phyloP scores from a whole-genome alignment of 164 flowering plant genomes.

The Vitis rupestris region DNA sequence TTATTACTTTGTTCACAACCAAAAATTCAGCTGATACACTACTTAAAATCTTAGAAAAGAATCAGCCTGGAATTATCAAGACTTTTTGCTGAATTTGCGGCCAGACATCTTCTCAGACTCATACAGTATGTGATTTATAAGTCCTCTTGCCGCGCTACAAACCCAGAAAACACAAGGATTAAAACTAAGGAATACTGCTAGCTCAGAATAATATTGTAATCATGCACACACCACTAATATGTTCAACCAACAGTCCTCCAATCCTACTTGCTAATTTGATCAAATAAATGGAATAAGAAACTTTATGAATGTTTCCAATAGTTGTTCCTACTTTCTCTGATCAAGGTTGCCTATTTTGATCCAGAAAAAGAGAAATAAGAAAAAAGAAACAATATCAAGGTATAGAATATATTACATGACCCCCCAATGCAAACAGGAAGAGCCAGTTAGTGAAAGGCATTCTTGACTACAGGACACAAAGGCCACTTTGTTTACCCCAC shows the following conservation, averaged over 20 bases:
- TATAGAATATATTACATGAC: neutral
- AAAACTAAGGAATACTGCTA: neutral
- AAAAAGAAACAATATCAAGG: neutral
- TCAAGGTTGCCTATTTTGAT: neutral
- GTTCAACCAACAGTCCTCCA: too few relatives aligned
- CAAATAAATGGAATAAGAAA: neutral
- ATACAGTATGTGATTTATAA: slow-evolving; percentile 80
- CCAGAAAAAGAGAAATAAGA: neutral
- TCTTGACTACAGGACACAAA: neutral
- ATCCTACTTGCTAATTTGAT: neutral
- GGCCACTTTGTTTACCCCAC: too few relatives aligned
- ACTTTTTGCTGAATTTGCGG: slow-evolving; percentile 66
- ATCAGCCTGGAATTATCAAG: slow-evolving; percentile 27
- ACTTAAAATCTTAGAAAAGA: neutral
- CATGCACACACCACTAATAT: too few relatives aligned
- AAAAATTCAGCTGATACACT: slow-evolving; percentile 2
- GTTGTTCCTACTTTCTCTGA: neutral
- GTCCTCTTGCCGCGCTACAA: slow-evolving; percentile 98
- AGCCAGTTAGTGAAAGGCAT: neutral
- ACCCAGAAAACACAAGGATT: slow-evolving; percentile 3
- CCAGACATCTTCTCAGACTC: slow-evolving; percentile 88
- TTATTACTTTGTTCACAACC: neutral
- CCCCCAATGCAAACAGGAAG: neutral
- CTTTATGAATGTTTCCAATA: neutral
- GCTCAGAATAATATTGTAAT: too few relatives aligned